Conservation (phyloP, 345 rosid genomes). For the Corymbia maculata region DNA sequence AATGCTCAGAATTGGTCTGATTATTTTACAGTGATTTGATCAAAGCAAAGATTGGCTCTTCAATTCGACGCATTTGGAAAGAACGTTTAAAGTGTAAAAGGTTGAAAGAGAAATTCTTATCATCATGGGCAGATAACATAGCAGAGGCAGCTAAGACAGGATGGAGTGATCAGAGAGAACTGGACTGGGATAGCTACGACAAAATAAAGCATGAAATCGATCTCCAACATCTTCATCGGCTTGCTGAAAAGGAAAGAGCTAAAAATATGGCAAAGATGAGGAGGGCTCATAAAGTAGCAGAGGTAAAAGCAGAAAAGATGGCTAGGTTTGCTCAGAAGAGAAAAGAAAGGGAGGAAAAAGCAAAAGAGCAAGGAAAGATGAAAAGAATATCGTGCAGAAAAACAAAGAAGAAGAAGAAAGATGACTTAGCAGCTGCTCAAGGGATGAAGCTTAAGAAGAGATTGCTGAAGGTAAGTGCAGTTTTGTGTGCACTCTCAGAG, state of each 20-base stretch:
- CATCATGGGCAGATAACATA: constrained; percentile 42
- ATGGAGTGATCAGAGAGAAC: constrained; percentile 40
- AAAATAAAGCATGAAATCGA: constrained; percentile 35
- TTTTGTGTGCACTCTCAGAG: background rate
- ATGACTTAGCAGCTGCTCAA: constrained; percentile 4
- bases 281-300: constrained; percentile 34
- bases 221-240: constrained; percentile 28
- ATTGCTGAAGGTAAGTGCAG: constrained; percentile 49
- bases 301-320: constrained; percentile 39
- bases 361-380: constrained; percentile 17
- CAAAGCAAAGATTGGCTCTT: constrained; percentile 59
- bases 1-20: background rate
- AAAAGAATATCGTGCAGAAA: constrained; percentile 16
- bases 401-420: constrained; percentile 12
- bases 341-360: constrained; percentile 28
- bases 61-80: constrained; percentile 45
- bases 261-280: constrained; percentile 33
- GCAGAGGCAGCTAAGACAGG: constrained; percentile 71
- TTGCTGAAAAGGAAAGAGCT: constrained; percentile 32
- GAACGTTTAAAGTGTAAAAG: constrained; percentile 43
- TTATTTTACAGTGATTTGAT: constrained; percentile 49
- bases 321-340: constrained; percentile 43
- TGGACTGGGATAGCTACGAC: constrained; percentile 70
- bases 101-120: constrained; percentile 31
- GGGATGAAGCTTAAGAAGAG: constrained; percentile 37